phyloP scores from a whole-genome alignment of 2,329 filamentous ascomycete species.

The Cercospora sojina region DNA sequence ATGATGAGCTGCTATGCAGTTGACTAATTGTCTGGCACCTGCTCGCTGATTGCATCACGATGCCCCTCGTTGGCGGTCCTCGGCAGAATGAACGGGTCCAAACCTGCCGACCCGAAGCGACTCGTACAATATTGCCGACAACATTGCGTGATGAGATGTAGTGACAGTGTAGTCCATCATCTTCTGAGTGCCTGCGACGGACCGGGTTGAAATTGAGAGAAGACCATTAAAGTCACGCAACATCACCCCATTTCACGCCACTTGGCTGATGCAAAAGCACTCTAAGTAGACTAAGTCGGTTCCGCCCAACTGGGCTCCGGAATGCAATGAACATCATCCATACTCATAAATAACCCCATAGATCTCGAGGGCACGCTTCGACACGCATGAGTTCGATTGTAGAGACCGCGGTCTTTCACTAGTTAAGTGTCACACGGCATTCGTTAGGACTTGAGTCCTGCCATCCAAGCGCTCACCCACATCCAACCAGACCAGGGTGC shows the following conservation, averaged over 20 bases:
- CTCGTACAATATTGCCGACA: not conserved
- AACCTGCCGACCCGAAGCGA: not conserved
- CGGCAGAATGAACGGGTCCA: not conserved
- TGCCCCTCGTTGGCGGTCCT: constrained; percentile 4
- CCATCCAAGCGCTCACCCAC: not conserved
- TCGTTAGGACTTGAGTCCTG: not conserved
- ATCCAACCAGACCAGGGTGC: not conserved
- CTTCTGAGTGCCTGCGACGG: not conserved
- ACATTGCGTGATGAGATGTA: not conserved
- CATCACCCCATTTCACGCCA: not conserved
- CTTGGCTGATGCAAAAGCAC: not conserved
- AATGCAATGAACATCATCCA: not conserved
- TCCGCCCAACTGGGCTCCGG: not conserved
- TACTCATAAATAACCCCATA: not conserved
- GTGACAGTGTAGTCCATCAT: not conserved
- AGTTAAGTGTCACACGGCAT: not conserved
- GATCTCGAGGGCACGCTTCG: not conserved
- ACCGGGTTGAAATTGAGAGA: not conserved
- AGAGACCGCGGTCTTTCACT: not conserved
- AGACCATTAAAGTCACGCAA: constrained; percentile 5
- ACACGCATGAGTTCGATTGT: not conserved
- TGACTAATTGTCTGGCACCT: not conserved
- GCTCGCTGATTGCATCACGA: constrained; percentile 4
- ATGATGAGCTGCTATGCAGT: not conserved
- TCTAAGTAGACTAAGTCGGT: too few species aligned